Conservation (phyloP, 225 moss, liverwort and hornwort species). For the Sphagnum tenellum region DNA sequence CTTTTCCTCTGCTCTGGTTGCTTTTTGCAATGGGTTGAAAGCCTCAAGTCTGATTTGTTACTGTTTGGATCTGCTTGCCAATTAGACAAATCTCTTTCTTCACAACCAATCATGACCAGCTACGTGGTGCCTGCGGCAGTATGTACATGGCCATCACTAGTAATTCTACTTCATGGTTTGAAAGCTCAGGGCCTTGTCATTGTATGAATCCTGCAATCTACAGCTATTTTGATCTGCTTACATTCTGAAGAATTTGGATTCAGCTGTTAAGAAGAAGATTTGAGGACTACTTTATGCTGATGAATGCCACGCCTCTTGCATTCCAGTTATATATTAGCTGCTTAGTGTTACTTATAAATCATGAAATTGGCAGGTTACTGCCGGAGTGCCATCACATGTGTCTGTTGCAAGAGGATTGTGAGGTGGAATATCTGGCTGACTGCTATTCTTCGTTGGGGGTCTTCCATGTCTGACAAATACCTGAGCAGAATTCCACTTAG, state of each 20-base stretch:
- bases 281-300: neutral
- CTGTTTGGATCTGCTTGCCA: conserved; percentile 8
- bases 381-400: conserved; percentile 86
- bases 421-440: conserved; percentile 66
- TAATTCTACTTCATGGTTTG: conserved; percentile 80
- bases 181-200: conserved; percentile 40
- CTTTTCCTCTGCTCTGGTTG: too few relatives aligned
- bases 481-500: too few relatives aligned
- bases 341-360: neutral
- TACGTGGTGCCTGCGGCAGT: conserved; percentile 55
- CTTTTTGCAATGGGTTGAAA: neutral
- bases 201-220: neutral
- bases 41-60: conserved; percentile 8
- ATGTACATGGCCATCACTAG: conserved; percentile 29
- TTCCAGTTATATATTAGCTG: neutral
- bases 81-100: conserved; percentile 67
- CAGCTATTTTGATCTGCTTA: neutral
- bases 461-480: conserved; percentile 55
- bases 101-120: conserved; percentile 72
- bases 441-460: conserved; percentile 94
- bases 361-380: conserved; percentile 52
- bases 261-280: neutral
- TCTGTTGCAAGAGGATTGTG: conserved; percentile 71
- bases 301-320: neutral
- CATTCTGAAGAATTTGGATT: neutral